Evolutionary conservation across 2,329 filamentous ascomycete genomes (phyloP).

Genomic region (Zymoseptoria passerinii): DNA sequence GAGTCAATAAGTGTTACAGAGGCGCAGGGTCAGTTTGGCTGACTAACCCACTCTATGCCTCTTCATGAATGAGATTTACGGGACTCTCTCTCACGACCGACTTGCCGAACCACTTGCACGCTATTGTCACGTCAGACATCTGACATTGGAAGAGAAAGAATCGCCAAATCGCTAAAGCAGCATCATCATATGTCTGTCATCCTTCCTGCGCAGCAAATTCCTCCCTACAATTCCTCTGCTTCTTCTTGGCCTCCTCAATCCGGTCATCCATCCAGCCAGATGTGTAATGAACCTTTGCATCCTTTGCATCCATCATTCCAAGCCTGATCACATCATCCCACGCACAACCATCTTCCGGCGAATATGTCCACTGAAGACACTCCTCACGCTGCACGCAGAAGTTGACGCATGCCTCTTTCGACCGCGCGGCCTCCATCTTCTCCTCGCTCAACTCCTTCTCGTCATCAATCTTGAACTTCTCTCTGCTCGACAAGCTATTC

Average conservation of each 20-base stretch:
- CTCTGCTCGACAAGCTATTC: conserved; percentile 28
- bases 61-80: too few species aligned
- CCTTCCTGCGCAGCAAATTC: neutral
- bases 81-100: too few species aligned
- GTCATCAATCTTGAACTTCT: conserved; percentile 13
- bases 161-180: neutral
- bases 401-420: neutral
- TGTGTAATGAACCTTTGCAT: neutral
- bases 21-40: neutral
- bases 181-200: neutral
- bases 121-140: neutral
- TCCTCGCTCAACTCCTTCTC: neutral
- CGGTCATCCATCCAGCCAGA: neutral
- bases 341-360: neutral
- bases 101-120: neutral
- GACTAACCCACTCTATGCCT: neutral
- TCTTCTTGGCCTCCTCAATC: neutral
- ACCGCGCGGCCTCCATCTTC: neutral
- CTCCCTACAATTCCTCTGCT: neutral
- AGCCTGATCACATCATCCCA: neutral
- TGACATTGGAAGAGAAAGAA: neutral
- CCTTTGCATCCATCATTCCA: neutral
- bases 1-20: neutral
- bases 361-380: neutral
- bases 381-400: neutral